Conservation (phyloP, 1,284 basidiomycete species). For the Somion occarium region DNA sequence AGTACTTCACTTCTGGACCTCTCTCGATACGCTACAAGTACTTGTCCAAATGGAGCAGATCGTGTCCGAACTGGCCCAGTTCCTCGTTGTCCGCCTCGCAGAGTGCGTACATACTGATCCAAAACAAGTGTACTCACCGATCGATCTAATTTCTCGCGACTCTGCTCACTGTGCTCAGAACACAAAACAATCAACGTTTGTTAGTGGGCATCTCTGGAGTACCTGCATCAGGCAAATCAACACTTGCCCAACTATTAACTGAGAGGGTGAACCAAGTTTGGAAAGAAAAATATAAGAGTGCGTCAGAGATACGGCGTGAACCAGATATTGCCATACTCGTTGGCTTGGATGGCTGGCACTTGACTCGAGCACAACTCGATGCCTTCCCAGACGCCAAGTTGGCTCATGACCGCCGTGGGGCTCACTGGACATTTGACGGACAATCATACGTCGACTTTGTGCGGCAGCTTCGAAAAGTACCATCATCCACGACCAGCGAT, state of each 20-base stretch:
- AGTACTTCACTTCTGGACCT: too few relatives aligned
- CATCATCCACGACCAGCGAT: conserved; percentile 12
- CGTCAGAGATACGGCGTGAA: neutral
- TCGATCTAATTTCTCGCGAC: neutral
- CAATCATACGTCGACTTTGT: conserved; percentile 64
- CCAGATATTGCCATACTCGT: conserved; percentile 42
- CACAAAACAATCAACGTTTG: conserved; percentile 45
- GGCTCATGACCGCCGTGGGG: conserved; percentile 67
- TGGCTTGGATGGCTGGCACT: conserved; percentile 85
- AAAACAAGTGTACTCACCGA: neutral
- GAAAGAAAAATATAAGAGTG: neutral
- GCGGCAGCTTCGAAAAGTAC: conserved; percentile 40
- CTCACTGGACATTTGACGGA: conserved; percentile 73
- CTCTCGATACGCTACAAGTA: too few relatives aligned
- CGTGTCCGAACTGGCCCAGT: conserved; percentile 27
- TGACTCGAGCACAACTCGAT: conserved; percentile 63
- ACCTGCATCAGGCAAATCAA: conserved; percentile 83
- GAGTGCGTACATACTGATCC: conserved; percentile 2
- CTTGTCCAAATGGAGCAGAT: conserved; percentile 13
- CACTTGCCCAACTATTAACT: conserved; percentile 57
- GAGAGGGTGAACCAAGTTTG: conserved; percentile 38
- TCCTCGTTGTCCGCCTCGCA: conserved; percentile 31
- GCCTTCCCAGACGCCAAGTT: conserved; percentile 63
- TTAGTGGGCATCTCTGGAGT: conserved; percentile 77
- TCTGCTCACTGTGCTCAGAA: conserved; percentile 29